Conservation (phyloP, 352 stramenopile species). For the Phytopythium boreale region DNA sequence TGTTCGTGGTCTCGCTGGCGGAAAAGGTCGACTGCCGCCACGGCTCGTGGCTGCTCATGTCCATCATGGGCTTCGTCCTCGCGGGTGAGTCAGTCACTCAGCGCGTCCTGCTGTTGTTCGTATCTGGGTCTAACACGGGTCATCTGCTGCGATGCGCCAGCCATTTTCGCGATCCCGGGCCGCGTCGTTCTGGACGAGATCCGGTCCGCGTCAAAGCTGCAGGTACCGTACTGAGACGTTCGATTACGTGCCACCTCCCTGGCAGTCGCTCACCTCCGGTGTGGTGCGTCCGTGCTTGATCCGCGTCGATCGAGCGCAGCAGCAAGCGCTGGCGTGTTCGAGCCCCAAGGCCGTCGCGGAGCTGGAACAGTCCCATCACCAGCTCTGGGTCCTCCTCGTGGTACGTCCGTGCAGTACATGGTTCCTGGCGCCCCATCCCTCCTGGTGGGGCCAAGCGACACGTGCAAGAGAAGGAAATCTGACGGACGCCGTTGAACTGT, state of each 20-base stretch:
- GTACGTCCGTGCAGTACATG: constrained; percentile 22
- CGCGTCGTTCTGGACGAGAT: constrained; percentile 63
- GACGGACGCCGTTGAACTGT: neutral
- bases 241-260: no score
- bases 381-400: constrained; percentile 63
- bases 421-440: neutral
- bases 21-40: constrained; percentile 67
- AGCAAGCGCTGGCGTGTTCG: constrained; percentile 3
- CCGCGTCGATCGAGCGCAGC: neutral
- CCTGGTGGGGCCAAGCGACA: neutral
- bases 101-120: neutral
- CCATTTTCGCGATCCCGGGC: constrained; percentile 58
- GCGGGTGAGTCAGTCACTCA: constrained; percentile 38
- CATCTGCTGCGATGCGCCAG: constrained; percentile 12
- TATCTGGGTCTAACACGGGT: neutral
- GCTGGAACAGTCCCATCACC: constrained; percentile 64
- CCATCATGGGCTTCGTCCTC: constrained; percentile 48
- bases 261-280: neutral
- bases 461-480: neutral
- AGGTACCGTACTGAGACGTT: constrained; percentile 28
- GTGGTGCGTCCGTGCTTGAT: neutral
- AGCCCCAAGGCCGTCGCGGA: constrained; percentile 26
- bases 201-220: constrained; percentile 39
- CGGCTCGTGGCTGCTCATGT: constrained; percentile 70
- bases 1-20: constrained; percentile 37